These are phyloP conservation scores for Acanthochlamys bracteata DNA, from an alignment of 106 monocot species.

Conservation along the genomic window DNA sequence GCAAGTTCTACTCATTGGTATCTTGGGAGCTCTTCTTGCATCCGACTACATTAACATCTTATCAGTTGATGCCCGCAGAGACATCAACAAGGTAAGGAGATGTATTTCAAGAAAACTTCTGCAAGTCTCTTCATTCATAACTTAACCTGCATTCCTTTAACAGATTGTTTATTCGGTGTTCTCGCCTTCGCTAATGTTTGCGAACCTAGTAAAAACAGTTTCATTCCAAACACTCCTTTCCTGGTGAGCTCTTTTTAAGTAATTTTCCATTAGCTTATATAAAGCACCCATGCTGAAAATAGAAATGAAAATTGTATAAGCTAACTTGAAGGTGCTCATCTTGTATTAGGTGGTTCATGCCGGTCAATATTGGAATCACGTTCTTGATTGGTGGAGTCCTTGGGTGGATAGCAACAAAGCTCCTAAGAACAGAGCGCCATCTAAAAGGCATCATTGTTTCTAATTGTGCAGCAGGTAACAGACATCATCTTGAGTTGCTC, in stretches of 20 bases:
- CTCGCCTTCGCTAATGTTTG: slow-evolving; percentile 40
- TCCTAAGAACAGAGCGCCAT: slow-evolving; percentile 37
- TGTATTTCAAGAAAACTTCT: not conserved
- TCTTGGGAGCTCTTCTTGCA: slow-evolving; percentile 61
- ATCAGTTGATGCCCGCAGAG: slow-evolving; percentile 21
- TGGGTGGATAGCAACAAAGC: slow-evolving; percentile 48
- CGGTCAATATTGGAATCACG: slow-evolving; percentile 51
- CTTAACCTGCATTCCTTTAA: not conserved
- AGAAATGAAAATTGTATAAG: not conserved
- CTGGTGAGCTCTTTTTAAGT: slow-evolving; percentile 25
- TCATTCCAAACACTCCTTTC: slow-evolving; percentile 45
- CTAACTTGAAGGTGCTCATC: not conserved
- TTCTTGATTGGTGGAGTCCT: slow-evolving; percentile 51
- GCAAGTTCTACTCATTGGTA: slow-evolving; percentile 60
- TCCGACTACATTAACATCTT: slow-evolving; percentile 28
- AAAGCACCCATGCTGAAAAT: not conserved
- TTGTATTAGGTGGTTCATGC: slow-evolving; percentile 85
- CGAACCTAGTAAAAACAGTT: slow-evolving; percentile 43
- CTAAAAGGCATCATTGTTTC: slow-evolving; percentile 46
- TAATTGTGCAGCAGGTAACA: slow-evolving; percentile 39
- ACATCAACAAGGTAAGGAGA: slow-evolving; percentile 60
- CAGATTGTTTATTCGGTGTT: slow-evolving; percentile 57
- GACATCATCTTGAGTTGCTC: not conserved
- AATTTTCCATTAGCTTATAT: not conserved
- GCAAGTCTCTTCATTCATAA: not conserved